Evolutionary conservation across 208 protist genomes (phyloP).

Genomic region (Wallacemonas rigidus): DNA sequence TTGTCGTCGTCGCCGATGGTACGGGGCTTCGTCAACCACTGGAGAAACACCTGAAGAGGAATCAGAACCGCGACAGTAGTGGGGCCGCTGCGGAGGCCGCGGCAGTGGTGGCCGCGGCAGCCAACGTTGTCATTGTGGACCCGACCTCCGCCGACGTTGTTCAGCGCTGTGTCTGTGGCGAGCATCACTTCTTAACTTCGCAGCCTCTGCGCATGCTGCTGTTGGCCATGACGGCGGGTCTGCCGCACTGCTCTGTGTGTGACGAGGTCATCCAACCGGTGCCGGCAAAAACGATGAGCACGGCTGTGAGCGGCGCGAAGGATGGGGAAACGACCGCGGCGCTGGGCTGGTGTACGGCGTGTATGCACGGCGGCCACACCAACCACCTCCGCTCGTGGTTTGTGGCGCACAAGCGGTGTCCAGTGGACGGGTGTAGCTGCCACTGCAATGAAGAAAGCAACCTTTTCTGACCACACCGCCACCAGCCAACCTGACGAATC

Average conservation of each 20-base stretch:
- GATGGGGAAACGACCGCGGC: slow-evolving; percentile 25
- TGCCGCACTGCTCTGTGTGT: slow-evolving; percentile 61
- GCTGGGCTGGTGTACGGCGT: slow-evolving; percentile 81
- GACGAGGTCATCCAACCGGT: slow-evolving; percentile 28
- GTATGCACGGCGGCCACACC: slow-evolving; percentile 82
- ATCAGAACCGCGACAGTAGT: neutral
- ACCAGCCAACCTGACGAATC: no score
- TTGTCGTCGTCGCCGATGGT: slow-evolving; percentile 13
- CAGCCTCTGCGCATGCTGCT: slow-evolving; percentile 18
- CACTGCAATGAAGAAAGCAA: slow-evolving; percentile 64
- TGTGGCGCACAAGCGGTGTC: slow-evolving; percentile 61
- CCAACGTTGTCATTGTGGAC: neutral
- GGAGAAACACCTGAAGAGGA: neutral
- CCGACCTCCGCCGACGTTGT: neutral
- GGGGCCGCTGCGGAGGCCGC: slow-evolving; percentile 4
- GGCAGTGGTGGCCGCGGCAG: slow-evolving; percentile 7
- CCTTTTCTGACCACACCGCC: slow-evolving; percentile 27
- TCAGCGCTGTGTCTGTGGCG: slow-evolving; percentile 31
- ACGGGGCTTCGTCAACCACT: slow-evolving; percentile 13
- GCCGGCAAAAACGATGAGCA: slow-evolving; percentile 16
- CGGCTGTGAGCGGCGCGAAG: neutral
- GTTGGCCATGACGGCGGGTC: slow-evolving; percentile 3
- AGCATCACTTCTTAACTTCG: slow-evolving; percentile 25
- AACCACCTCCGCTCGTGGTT: slow-evolving; percentile 86
- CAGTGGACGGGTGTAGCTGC: slow-evolving; percentile 74